Evolutionary conservation across 1,139 yeast species (phyloP).

Genomic region (Komagataea norvegica): DNA sequence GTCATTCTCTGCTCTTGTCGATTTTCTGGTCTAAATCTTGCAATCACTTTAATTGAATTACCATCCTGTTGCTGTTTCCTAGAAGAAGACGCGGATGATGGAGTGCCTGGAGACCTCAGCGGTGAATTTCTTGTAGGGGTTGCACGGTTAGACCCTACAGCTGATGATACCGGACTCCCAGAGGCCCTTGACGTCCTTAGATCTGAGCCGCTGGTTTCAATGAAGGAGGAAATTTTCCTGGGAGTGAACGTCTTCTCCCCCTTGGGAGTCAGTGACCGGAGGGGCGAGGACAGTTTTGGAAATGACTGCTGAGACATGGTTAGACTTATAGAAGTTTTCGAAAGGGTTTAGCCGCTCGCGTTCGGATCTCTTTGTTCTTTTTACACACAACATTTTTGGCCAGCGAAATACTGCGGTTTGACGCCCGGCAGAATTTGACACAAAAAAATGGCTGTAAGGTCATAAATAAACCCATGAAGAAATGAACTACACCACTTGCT

Average conservation of each 20-base stretch:
- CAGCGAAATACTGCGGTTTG: not conserved
- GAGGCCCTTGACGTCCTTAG: not conserved
- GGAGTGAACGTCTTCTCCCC: too few relatives aligned
- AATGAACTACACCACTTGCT: too few relatives aligned
- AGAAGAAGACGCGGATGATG: not conserved
- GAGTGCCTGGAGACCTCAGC: conserved; percentile 5
- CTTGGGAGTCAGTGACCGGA: not conserved
- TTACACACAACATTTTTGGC: not conserved
- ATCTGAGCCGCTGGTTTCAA: not conserved
- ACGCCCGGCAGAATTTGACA: not conserved
- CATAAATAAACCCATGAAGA: not conserved
- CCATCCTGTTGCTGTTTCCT: conserved; percentile 3
- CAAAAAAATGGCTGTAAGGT: too few relatives aligned
- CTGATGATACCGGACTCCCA: not conserved
- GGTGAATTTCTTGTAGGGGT: not conserved
- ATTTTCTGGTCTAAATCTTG: conserved; percentile 57
- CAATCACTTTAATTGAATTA: conserved; percentile 55
- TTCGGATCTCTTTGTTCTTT: not conserved
- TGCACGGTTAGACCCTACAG: too few relatives aligned
- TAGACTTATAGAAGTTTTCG: too few relatives aligned
- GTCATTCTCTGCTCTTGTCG: conserved; percentile 30
- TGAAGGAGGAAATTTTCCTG: not conserved
- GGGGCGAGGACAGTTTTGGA: too few relatives aligned
- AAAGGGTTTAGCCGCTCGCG: too few relatives aligned
- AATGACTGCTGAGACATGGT: too few relatives aligned